Evolutionary conservation across 495 filamentous ascomycete species (phyloP), one percentile per base, ranked within the genome.

Genomic region (Apodospora peruviana): DNA sequence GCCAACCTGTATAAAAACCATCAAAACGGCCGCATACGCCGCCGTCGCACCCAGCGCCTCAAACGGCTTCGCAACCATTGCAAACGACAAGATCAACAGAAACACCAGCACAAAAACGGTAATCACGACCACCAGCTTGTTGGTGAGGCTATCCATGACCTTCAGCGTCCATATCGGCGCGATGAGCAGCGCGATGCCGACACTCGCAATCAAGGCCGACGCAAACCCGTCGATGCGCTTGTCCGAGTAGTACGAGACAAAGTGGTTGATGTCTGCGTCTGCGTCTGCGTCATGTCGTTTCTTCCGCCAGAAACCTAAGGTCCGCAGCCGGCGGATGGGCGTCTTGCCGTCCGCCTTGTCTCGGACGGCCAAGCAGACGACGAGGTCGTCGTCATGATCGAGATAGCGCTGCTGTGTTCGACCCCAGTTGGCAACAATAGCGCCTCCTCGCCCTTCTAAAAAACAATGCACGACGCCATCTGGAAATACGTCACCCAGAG

Each of bases 1-100:
- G n/a, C 42, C 42, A 27, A 44, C n/a, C 42, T 44, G 42, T 14
- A 44, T 24, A 32, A 44, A 44, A 10, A 44, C 42, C 42, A 44
- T 44, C 42, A 44, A 32, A 23, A 44, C 42, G n/a, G 42, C 42
- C n/a, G 42, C 42, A 24, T 24, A 44, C 42, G 42, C 42, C 5
- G 42, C 42, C 10, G 42, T 44, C 2, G 42, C 25, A n/a, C 42
- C 42, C 42, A 44, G n/a, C 3, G 42, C 42, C 24, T 44, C 42
- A 17, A 44, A 44, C n/a, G 42, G 42, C 22, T 44, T 44, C 22
- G 42, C 42, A 8, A 44, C 42, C 42, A 44, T 44, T 3, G 42
- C 42, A 44, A 44, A 44, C 24, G 42, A 44, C 8, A 44, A 19
- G 3, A 44, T n/a, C 9, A 16, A 14, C 42, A 44, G 18, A 32